Conservation (phyloP, 345 rosid species). For the Hypericum perforatum region DNA sequence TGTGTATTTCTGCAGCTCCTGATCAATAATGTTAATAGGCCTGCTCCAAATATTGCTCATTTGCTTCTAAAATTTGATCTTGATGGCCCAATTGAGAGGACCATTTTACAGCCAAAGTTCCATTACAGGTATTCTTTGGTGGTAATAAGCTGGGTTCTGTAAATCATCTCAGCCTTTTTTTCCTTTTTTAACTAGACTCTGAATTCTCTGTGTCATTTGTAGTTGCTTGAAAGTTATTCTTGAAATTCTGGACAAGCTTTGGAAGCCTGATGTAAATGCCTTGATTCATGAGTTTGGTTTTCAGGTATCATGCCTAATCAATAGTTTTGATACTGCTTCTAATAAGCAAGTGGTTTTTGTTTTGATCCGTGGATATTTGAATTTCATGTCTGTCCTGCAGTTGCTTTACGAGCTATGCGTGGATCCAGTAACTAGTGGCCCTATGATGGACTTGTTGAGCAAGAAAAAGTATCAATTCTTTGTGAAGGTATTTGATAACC, state of each 20-base stretch:
- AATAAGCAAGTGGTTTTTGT: neutral
- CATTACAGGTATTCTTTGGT: conserved; percentile 62
- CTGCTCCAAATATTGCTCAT: conserved; percentile 89
- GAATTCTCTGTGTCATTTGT: conserved; percentile 18
- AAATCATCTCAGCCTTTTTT: neutral
- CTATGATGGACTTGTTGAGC: conserved; percentile 78
- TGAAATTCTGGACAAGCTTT: conserved; percentile 69
- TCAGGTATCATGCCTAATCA: conserved; percentile 41
- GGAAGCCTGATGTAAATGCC: conserved; percentile 68
- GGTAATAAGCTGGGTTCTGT: conserved; percentile 2
- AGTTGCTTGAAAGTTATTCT: conserved; percentile 94
- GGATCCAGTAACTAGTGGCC: conserved; percentile 78
- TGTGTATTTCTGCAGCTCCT: conserved; percentile 52
- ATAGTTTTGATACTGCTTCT: conserved; percentile 7
- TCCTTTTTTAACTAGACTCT: conserved; percentile 7
- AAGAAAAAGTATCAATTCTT: conserved; percentile 75
- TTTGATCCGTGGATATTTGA: neutral
- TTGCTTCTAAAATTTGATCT: conserved; percentile 85
- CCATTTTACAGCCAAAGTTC: conserved; percentile 83
- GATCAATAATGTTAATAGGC: conserved; percentile 69
- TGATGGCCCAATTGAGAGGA: conserved; percentile 62
- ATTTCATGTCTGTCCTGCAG: conserved; percentile 32
- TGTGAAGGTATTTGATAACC: conserved; percentile 39
- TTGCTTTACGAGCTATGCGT: conserved; percentile 73
- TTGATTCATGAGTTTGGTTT: conserved; percentile 83